A percentile compares a stretch with the other conserved stretches of the same genome.
Evolutionary conservation across 1,284 basidiomycete genomes (phyloP).

Genomic region (Chondrostereum purpureum): DNA sequence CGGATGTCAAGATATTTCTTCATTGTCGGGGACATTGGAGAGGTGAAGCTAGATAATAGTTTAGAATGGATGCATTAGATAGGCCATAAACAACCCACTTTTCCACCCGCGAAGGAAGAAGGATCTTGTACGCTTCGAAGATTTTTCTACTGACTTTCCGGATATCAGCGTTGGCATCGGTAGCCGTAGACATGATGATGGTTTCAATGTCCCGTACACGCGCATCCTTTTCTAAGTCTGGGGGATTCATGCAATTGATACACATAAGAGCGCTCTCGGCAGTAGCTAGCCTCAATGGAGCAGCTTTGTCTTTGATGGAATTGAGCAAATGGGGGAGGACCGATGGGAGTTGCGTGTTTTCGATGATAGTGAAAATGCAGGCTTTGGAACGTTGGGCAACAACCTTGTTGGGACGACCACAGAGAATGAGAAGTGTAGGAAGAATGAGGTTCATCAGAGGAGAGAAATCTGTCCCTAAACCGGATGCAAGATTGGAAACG

Average conservation of each 20-base stretch:
- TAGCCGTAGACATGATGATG: slow-evolving; percentile 60
- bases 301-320: slow-evolving; percentile 64
- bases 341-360: slow-evolving; percentile 62
- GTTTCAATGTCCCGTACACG: slow-evolving; percentile 63
- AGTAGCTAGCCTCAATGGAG: slow-evolving; percentile 54
- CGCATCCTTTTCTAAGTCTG: slow-evolving; percentile 62
- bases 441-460: slow-evolving; percentile 63
- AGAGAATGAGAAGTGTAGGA: slow-evolving; percentile 62
- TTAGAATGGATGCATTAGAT: slow-evolving; percentile 11
- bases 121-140: slow-evolving; percentile 68
- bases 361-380: slow-evolving; percentile 57
- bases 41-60: slow-evolving; percentile 49
- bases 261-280: slow-evolving; percentile 61
- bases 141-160: slow-evolving; percentile 63
- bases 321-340: slow-evolving; percentile 60
- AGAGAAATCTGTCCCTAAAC: slow-evolving; percentile 60
- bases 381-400: slow-evolving; percentile 59
- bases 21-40: slow-evolving; percentile 68
- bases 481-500: slow-evolving; percentile 45
- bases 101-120: slow-evolving; percentile 62
- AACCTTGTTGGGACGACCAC: slow-evolving; percentile 77
- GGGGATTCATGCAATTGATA: slow-evolving; percentile 68
- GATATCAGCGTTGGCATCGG: slow-evolving; percentile 74
- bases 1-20: slow-evolving; percentile 71
- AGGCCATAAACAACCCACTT: slow-evolving; percentile 38